Conservation (phyloP, 1,139 yeast genomes). For the Lodderomyces oxycetoniae region DNA sequence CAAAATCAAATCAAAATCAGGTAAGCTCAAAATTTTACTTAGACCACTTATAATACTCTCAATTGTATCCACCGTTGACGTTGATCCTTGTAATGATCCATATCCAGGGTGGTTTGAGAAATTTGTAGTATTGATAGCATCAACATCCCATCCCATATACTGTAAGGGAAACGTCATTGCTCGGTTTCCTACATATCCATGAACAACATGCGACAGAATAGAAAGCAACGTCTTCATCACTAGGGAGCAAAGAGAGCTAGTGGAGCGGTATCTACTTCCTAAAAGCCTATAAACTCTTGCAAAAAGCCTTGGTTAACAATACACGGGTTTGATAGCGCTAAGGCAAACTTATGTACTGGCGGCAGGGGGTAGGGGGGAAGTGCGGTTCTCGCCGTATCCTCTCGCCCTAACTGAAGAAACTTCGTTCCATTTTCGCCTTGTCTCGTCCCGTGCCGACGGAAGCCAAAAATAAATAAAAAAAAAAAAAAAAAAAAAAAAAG, state of each 20-base stretch:
- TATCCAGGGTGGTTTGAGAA: constrained; percentile 45
- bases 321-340: too few species aligned
- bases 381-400: too few species aligned
- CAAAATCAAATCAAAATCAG: constrained; percentile 53
- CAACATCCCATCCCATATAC: constrained; percentile 42
- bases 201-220: constrained; percentile 42
- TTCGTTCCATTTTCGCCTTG: too few species aligned
- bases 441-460: too few species aligned
- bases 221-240: constrained; percentile 23
- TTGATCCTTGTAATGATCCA: constrained; percentile 32
- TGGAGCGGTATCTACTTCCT: too few species aligned
- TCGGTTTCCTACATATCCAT: constrained; percentile 44
- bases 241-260: background rate
- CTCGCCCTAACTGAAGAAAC: too few species aligned
- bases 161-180: constrained; percentile 44
- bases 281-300: too few species aligned
- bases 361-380: too few species aligned
- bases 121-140: constrained; percentile 38
- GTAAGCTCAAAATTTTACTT: constrained; percentile 19
- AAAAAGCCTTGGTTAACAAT: too few species aligned
- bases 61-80: constrained; percentile 17
- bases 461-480: too few species aligned
- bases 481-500: background rate
- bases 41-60: constrained; percentile 23
- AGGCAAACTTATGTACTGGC: too few species aligned